A percentile compares a stretch with the other conserved stretches of the same genome.
These are phyloP conservation scores for Penicillium sp. DNA, from an alignment of 2,329 filamentous ascomycete genomes.

Conservation along the genomic window DNA sequence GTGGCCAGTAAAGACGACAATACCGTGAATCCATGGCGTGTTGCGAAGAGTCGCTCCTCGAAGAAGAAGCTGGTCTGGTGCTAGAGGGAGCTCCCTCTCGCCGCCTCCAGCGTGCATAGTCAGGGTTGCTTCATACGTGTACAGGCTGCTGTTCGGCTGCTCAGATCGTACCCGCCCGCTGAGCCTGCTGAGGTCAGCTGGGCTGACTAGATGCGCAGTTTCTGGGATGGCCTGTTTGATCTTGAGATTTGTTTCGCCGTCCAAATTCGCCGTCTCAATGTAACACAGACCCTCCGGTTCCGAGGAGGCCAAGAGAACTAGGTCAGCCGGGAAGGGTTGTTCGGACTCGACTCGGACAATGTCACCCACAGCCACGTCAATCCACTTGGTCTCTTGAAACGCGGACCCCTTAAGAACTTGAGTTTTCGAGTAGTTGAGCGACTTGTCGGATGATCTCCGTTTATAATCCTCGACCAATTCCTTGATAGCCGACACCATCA, in stretches of 20 bases:
- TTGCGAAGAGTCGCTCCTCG: conserved; percentile 93
- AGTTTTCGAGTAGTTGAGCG: conserved; percentile 86
- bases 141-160: conserved; percentile 96
- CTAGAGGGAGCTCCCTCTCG: conserved; percentile 88
- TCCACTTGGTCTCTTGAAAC: conserved; percentile 90
- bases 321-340: conserved; percentile 89
- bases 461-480: conserved; percentile 94
- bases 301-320: conserved; percentile 90
- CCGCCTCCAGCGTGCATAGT: conserved; percentile 89
- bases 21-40: conserved; percentile 94
- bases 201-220: conserved; percentile 84
- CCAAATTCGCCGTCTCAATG: conserved; percentile 96
- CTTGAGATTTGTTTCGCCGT: conserved; percentile 97
- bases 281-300: conserved; percentile 98
- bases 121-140: conserved; percentile 95
- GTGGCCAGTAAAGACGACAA: conserved; percentile 96
- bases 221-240: conserved; percentile 98
- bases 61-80: conserved; percentile 89
- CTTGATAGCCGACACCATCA: conserved; percentile 93
- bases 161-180: conserved; percentile 89
- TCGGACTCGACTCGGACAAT: conserved; percentile 93
- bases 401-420: conserved; percentile 79
- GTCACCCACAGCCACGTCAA: conserved; percentile 90
- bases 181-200: conserved; percentile 81
- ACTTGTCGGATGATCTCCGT: conserved; percentile 81